Base-by-base conservation (phyloP, 768 basidiomycete genomes). In the Boletus rufocinnamomeus region DNA sequence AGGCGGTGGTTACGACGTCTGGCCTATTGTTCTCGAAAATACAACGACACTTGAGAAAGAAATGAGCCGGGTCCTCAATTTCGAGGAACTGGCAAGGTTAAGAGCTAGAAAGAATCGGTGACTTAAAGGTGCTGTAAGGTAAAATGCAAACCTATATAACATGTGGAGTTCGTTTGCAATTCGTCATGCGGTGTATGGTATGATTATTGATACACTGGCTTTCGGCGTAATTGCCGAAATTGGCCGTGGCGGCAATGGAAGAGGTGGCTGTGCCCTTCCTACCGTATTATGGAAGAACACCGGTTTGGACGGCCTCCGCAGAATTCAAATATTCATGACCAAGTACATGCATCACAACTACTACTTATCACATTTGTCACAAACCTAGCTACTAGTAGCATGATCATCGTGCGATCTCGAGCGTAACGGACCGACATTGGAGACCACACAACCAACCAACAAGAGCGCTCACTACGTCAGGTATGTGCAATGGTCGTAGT, bases 401-500 rank as follows among this genome's bases (percentile, higher is more conserved):
- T 10, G 28, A n/a, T 55, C 6, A 21, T 30, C 6, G 30, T 41
- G 10, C 25, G 23, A 37, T 54, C 10, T 19, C 23, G 16, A 30
- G 30, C 19, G 17, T 11, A 43, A 11, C 13, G 13, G 25, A 47
- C 46, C 2, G 21, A 30, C 38, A 8, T 27, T 7, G 25, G 25
- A 47, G n/a, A 11, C 40, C 30, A 32, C 21, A 16, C 34, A 38
- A 17, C 25, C 13, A 3, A 27, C 48, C 25, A 23, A 16, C 19
- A 11, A 49, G 23, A 27, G n/a, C 30, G 28, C 21, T 14, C 19
- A 13, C 52, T 67, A 68, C 11, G 55, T 61, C 40, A 72, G 40
- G 48, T 44, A 64, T 47, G 66, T 57, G 45, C 71, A 71, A 34
- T 4, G 71, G 27, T 71, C 69, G 30, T 70, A 75, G 65, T 77